Evolutionary conservation across 2,329 filamentous ascomycete genomes (phyloP), one percentile per base, ranked within the genome.

Genomic region (Keithomyces neogunnii): DNA sequence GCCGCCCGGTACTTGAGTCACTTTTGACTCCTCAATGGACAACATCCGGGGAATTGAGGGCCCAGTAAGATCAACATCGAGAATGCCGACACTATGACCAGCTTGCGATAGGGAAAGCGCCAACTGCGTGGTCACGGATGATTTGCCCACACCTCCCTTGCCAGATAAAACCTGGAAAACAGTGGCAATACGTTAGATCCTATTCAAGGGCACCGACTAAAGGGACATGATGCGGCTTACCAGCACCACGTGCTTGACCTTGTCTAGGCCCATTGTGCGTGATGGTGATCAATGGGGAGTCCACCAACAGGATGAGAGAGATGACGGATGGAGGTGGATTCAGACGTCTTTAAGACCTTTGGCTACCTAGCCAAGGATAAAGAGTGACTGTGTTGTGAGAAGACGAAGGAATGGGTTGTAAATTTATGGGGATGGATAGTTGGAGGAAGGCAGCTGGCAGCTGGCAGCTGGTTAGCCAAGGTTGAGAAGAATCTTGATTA

Each of bases 61-160:
- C 0, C 93, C 93, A 1, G 93, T 99, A 19, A 99, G 80, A 67
- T 99, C 93, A 65, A 97, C 85, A 67, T 99, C 93, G 59, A 99
- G 86, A 31, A 99, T 90, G 49, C 93, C 93, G 43, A 97, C 92
- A 0, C 88, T 90, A 66, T 92, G 81, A 52, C 92, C 92, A 56
- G 88, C 82, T 1, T 93, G 79, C 2, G 89, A 85, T 33, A 99
- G 82, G 0, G 91, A 90, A 38, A 99, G 81, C 7, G 93, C 93
- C 13, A 99, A 84, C 68, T 99, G 93, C 1, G 92, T 95, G 1
- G 93, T 97, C n/a, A 96, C 85, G 49, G 90, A 96, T 43, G 92
- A 97, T 75, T 99, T 99, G 53, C 93, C 93, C 26, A 99, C 93
- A 60, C 93, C 93, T 63, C 93, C 93, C 78, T 99, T 99, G 61